Conservation (phyloP, 208 protist genomes). For the Porcisia hertigi region DNA sequence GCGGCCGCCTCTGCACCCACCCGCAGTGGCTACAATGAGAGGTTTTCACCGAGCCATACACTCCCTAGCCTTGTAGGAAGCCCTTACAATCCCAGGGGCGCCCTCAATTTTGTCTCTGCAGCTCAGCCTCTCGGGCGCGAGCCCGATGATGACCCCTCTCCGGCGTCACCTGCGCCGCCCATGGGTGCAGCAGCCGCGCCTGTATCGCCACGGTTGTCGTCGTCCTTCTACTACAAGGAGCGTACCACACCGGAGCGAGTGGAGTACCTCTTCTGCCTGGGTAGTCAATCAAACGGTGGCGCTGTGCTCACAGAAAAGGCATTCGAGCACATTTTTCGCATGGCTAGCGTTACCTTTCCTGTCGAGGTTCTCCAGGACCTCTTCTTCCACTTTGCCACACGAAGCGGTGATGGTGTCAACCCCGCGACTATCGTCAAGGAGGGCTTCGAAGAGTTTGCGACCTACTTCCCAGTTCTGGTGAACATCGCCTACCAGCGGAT, state of each 20-base stretch:
- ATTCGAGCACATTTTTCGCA: conserved; percentile 63
- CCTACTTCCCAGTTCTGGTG: conserved; percentile 63
- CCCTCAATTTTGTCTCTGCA: neutral
- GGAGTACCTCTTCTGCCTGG: conserved; percentile 57
- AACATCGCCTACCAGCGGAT: conserved; percentile 72
- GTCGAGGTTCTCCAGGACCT: conserved; percentile 62
- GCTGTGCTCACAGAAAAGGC: conserved; percentile 24
- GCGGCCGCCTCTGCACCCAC: neutral
- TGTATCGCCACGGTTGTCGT: conserved; percentile 8
- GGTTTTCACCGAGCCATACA: conserved; percentile 5
- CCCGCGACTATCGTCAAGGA: conserved; percentile 42
- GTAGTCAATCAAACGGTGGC: conserved; percentile 18
- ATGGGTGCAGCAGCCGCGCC: neutral
- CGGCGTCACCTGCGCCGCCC: conserved; percentile 11
- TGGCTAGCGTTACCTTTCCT: conserved; percentile 57
- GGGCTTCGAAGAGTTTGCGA: conserved; percentile 65
- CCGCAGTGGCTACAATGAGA: conserved; percentile 7
- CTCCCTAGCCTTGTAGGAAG: conserved; percentile 4
- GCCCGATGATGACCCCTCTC: conserved; percentile 3
- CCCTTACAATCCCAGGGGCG: conserved; percentile 2
- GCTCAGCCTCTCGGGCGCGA: neutral
- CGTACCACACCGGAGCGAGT: conserved; percentile 56
- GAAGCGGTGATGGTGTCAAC: neutral
- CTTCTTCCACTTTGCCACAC: conserved; percentile 48
- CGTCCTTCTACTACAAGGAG: conserved; percentile 46